A percentile compares a stretch with the other conserved stretches of the same genome.
Evolutionary conservation across 768 basidiomycete species (phyloP).

Genomic region (Suillus subaureus): DNA sequence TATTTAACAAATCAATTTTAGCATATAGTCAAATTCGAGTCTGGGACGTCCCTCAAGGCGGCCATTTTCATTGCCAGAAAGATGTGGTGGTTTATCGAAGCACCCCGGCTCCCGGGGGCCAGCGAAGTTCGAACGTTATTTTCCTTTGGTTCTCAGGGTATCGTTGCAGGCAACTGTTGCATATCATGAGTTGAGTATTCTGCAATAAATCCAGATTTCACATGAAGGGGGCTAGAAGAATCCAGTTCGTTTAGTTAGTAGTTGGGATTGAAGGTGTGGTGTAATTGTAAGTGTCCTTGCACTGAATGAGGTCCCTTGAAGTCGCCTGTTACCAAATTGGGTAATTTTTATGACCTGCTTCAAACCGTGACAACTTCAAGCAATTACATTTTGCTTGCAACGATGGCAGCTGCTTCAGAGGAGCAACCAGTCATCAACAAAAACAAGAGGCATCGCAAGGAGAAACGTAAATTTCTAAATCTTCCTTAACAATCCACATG

Average conservation of each 20-base stretch:
- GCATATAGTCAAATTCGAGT: not conserved
- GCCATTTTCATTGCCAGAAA: no score
- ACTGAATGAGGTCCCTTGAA: no score
- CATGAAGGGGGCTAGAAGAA: not conserved
- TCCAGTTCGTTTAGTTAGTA: no score
- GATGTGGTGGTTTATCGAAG: not conserved
- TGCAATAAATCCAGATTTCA: not conserved
- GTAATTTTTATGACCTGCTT: not conserved
- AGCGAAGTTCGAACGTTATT: no score
- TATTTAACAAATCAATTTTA: not conserved
- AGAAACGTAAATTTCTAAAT: constrained; percentile 73
- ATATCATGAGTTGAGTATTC: not conserved
- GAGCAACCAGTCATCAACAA: constrained; percentile 61
- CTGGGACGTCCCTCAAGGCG: not conserved
- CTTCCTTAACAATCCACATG: not conserved
- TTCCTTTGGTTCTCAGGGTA: no score
- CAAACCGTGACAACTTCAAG: not conserved
- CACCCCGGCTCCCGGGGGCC: no score
- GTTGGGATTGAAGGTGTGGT: no score
- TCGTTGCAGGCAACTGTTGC: not conserved
- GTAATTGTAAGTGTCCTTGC: no score
- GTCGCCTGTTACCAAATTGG: no score
- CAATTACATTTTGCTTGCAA: not conserved
- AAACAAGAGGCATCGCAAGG: constrained; percentile 90
- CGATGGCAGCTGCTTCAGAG: constrained; percentile 30